A percentile compares a stretch with the other conserved stretches of the same genome.
Conservation (phyloP, 257 asterid genomes). For the Penstemon eatonii region DNA sequence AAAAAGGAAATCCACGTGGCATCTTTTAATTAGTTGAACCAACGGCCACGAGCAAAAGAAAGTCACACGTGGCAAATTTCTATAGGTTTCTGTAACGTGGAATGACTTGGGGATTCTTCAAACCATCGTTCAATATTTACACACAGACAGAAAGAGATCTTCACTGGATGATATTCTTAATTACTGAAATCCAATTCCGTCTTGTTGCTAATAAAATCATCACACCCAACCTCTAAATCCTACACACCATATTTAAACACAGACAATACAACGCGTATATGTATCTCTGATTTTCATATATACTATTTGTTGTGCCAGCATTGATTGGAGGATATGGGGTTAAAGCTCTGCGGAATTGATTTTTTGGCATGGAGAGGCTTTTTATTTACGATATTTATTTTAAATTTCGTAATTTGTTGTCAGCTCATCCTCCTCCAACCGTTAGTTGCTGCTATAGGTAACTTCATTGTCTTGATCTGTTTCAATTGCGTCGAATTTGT, state of each 20-base stretch:
- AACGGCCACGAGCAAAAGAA: background rate
- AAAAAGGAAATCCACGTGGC: slow-evolving; percentile 31
- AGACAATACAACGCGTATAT: background rate
- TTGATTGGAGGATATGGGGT: slow-evolving; percentile 34
- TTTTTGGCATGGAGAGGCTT: slow-evolving; percentile 65
- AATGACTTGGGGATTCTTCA: slow-evolving; percentile 29
- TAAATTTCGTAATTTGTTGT: slow-evolving; percentile 73
- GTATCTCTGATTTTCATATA: slow-evolving; percentile 11
- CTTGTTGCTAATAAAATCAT: background rate
- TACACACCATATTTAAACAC: background rate
- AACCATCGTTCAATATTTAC: background rate
- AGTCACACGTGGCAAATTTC: slow-evolving; percentile 41
- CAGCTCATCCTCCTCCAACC: slow-evolving; percentile 81
- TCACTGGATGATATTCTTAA: background rate
- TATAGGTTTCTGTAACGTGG: slow-evolving; percentile 56
- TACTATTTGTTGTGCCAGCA: background rate
- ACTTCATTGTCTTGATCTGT: background rate
- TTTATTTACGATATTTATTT: slow-evolving; percentile 39
- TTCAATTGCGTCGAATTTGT: background rate
- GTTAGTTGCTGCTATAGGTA: slow-evolving; percentile 73
- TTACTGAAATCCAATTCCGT: background rate
- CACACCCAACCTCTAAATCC: too few relatives aligned
- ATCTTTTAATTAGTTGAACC: background rate
- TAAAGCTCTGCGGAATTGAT: slow-evolving; percentile 54
- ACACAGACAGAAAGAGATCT: background rate